phyloP scores from a whole-genome alignment of 768 basidiomycete species.

The Xerocomus potaroensis region DNA sequence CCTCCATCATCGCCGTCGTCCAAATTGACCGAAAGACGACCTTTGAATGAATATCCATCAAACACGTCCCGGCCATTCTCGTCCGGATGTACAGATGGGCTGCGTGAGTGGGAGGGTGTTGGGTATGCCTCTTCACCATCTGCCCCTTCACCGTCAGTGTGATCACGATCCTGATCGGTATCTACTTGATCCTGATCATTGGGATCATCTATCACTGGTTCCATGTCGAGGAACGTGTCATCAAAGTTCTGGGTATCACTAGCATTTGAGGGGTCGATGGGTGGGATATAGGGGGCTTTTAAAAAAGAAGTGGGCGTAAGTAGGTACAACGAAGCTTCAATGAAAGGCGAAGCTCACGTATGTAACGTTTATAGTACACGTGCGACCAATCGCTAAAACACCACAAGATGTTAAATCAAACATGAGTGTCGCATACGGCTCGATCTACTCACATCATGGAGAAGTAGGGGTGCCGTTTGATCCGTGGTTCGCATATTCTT shows the following conservation, averaged over 20 bases:
- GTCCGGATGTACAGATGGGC: conserved; percentile 56
- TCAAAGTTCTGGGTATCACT: conserved; percentile 98
- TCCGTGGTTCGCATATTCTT: conserved; percentile 87
- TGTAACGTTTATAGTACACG: conserved; percentile 92
- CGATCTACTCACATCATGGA: conserved; percentile 71
- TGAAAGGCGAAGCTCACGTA: conserved; percentile 54
- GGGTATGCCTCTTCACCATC: conserved; percentile 74
- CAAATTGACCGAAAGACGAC: conserved; percentile 72
- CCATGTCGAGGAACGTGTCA: conserved; percentile 94
- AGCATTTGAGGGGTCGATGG: conserved; percentile 86
- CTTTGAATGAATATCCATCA: conserved; percentile 93
- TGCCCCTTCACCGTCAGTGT: conserved; percentile 66
- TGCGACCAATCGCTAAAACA: conserved; percentile 81
- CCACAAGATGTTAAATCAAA: conserved; percentile 14
- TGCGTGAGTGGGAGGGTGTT: conserved; percentile 78
- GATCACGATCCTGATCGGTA: conserved; percentile 64
- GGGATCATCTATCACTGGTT: conserved; percentile 80
- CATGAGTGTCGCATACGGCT: conserved; percentile 4
- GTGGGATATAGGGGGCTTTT: conserved; percentile 87
- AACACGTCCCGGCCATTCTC: conserved; percentile 69
- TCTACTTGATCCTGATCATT: conserved; percentile 59
- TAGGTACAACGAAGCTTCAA: conserved; percentile 3
- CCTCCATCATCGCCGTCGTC: conserved; percentile 57
- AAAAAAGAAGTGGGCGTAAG: conserved; percentile 14
- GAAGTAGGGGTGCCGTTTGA: conserved; percentile 94